Percentiles rank a stretch among this genome's conserved stretches.
phyloP scores from a whole-genome alignment of 179 eudicot species.

The Spinacia oleracea region DNA sequence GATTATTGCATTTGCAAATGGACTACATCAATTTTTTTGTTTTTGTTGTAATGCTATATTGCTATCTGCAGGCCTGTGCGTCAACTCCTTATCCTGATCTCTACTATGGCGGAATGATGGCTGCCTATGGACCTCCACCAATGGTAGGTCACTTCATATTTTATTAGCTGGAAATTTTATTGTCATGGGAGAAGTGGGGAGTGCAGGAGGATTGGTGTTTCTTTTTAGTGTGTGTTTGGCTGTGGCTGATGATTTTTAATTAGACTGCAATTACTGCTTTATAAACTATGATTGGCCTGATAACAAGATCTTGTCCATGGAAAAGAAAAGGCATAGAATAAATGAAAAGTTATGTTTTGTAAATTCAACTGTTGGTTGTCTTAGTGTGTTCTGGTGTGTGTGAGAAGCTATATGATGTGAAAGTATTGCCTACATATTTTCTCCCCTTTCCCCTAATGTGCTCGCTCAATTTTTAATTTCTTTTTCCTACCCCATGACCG shows the following conservation, averaged over 20 bases:
- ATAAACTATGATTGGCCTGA: background rate
- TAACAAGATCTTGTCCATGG: background rate
- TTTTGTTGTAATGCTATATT: background rate
- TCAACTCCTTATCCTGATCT: slow-evolving; percentile 71
- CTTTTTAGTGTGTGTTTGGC: background rate
- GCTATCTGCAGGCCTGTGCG: slow-evolving; percentile 61
- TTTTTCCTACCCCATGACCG: background rate
- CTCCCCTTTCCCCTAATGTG: too few relatives aligned
- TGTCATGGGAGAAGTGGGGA: background rate
- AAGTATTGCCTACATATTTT: background rate
- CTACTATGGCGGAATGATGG: slow-evolving; percentile 86
- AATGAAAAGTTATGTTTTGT: background rate
- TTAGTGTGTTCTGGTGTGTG: background rate
- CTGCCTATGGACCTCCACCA: slow-evolving; percentile 78
- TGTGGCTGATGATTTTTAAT: background rate
- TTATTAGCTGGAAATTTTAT: background rate
- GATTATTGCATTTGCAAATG: background rate
- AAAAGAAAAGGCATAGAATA: background rate
- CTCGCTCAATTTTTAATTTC: too few relatives aligned
- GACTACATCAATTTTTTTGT: background rate
- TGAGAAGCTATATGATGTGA: background rate
- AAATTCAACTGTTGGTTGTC: background rate
- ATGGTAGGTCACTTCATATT: slow-evolving; percentile 48
- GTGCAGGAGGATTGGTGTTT: background rate
- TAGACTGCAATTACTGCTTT: background rate